Conservation (phyloP, 257 asterid genomes). For the Cordia subcordata region DNA sequence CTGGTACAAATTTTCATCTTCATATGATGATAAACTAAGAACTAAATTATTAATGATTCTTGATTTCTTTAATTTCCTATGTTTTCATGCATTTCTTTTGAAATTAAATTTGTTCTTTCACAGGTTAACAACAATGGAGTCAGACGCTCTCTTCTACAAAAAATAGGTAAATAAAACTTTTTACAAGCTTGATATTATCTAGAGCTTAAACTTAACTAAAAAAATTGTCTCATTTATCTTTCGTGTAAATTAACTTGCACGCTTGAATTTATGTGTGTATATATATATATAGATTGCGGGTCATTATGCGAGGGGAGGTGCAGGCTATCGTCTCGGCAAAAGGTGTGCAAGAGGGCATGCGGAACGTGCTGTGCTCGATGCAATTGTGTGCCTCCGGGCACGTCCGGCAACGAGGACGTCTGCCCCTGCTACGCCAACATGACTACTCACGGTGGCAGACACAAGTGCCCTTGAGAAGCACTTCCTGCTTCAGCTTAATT, state of each 20-base stretch:
- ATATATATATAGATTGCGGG: constrained; percentile 38
- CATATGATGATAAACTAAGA: too few species aligned
- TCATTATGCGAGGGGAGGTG: constrained; percentile 44
- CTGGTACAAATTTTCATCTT: constrained; percentile 12
- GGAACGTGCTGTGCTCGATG: constrained; percentile 60
- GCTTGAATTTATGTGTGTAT: neutral
- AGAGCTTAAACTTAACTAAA: neutral
- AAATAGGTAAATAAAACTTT: constrained; percentile 11
- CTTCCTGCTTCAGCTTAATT: too few species aligned
- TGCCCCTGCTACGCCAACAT: constrained; percentile 59
- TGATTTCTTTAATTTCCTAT: too few species aligned
- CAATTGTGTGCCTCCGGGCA: constrained; percentile 62
- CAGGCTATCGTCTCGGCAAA: constrained; percentile 29
- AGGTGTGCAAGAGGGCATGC: constrained; percentile 43
- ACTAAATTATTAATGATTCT: too few species aligned
- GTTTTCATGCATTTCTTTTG: too few species aligned
- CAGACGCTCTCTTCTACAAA: constrained; percentile 10
- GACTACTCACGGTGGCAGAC: constrained; percentile 55
- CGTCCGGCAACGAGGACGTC: constrained; percentile 41
- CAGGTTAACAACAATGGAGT: constrained; percentile 8
- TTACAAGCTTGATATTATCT: neutral
- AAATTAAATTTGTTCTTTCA: neutral
- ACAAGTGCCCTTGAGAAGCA: constrained; percentile 45
- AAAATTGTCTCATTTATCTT: neutral
- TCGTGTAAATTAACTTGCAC: neutral